Evolutionary conservation across 768 basidiomycete genomes (phyloP), one percentile per base, ranked within the genome.

Genomic region (Russula dissimulans): DNA sequence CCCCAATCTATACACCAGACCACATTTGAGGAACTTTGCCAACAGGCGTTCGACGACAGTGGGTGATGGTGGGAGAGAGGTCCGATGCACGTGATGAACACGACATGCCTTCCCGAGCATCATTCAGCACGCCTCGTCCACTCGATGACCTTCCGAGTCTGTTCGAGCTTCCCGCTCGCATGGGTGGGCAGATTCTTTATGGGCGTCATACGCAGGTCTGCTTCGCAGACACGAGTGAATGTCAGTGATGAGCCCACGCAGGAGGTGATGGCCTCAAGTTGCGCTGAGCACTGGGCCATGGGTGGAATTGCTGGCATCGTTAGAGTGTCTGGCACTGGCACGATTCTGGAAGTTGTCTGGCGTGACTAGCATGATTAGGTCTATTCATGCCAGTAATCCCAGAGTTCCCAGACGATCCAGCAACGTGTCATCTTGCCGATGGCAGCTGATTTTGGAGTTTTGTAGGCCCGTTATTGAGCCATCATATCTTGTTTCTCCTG

Each of bases 261-360:
- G 79, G 45, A 89, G 72, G 45, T 78, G 72, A 43, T 77, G 79
- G 38, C 90, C 90, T 3, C 90, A 90, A 1, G 89, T 90, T 1
- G 83, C 84, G 18, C 90, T 89, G 45, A 92, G 65, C 18, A n/a
- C n/a, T n/a, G n/a, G n/a, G n/a, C n/a, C n/a, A 10, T 36, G 34
- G 34, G 34, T 36, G 34, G 34, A 5, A 36, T 26, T 26, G 22
- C 22, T 26, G 22, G 22, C 22, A 26, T 26, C 22, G 22, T 2
- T 26, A 26, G 22, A 26, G 22, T 26, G 22, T 26, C 22, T 26
- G 22, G 22, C 22, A 26, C 22, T 26, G 22, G 22, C 22, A 26
- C 22, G 22, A 26, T 26, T 26, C 22, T 26, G 22, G 22, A 26
- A 26, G 22, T 26, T 26, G 22, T 26, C 22, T 26, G 22, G 22